Evolutionary conservation across 176 grass and related monocot species (phyloP).

Genomic region (Triticum timopheevii): DNA sequence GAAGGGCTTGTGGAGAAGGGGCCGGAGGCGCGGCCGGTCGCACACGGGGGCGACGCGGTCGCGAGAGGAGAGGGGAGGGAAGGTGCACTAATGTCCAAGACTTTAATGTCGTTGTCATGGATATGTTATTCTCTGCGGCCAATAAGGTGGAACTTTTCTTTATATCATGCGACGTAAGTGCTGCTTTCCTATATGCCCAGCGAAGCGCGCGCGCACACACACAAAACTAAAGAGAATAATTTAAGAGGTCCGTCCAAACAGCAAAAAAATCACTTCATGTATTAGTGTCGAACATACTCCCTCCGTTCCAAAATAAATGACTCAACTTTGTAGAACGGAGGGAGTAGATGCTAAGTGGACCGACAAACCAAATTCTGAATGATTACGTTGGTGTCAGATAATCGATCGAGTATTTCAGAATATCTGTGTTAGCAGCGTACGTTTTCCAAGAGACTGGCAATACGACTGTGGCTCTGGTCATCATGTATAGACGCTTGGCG

Average conservation of each 20-base stretch:
- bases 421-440: not conserved
- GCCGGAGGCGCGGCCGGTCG: too few relatives aligned
- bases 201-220: not conserved
- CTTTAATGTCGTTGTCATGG: not conserved
- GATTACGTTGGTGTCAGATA: not conserved
- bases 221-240: not conserved
- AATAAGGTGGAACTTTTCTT: not conserved
- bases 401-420: not conserved
- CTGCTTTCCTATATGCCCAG: not conserved
- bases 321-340: too few relatives aligned
- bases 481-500: not conserved
- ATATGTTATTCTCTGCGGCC: not conserved
- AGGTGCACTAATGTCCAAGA: too few relatives aligned
- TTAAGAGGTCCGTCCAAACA: not conserved
- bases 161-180: too few relatives aligned
- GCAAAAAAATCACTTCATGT: not conserved
- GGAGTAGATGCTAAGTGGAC: not conserved
- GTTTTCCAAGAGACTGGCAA: not conserved
- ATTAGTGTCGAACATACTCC: not conserved
- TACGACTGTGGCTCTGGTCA: not conserved
- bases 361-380: slow-evolving; percentile 13
- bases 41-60: too few relatives aligned
- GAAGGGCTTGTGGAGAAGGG: too few relatives aligned
- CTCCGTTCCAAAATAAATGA: too few relatives aligned
- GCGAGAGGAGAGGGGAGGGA: too few relatives aligned